A percentile compares a stretch with the other conserved stretches of the same genome.
Evolutionary conservation across 345 rosid genomes (phyloP).

Genomic region (Orychophragmus violaceus): DNA sequence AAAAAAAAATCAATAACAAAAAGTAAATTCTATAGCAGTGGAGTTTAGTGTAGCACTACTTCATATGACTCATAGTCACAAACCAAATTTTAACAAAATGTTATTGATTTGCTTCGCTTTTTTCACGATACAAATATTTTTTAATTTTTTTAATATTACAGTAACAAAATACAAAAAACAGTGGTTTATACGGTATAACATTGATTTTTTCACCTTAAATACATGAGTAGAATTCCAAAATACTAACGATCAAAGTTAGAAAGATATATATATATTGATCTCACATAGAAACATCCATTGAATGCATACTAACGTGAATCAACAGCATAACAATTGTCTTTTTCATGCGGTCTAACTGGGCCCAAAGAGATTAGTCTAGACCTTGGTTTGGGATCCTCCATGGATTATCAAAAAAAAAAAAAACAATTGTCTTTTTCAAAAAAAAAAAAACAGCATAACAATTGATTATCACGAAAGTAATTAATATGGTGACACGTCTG

Average conservation of each 20-base stretch:
- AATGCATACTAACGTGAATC: background rate
- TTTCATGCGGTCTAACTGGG: no score
- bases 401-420: no score
- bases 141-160: background rate
- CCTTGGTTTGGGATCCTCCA: no score
- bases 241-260: background rate
- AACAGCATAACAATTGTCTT: no score
- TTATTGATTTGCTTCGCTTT: background rate
- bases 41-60: background rate
- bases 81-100: background rate
- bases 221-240: background rate
- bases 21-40: background rate
- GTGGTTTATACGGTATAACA: background rate
- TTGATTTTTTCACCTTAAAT: background rate
- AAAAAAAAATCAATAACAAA: background rate
- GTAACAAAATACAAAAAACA: background rate
- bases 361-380: no score
- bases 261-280: background rate
- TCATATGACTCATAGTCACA: background rate
- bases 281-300: background rate
- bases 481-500: background rate
- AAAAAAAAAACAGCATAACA: no score
- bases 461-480: background rate
- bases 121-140: background rate
- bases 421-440: no score